Conservation (phyloP, 257 asterid genomes). For the Jacaranda copaia region DNA sequence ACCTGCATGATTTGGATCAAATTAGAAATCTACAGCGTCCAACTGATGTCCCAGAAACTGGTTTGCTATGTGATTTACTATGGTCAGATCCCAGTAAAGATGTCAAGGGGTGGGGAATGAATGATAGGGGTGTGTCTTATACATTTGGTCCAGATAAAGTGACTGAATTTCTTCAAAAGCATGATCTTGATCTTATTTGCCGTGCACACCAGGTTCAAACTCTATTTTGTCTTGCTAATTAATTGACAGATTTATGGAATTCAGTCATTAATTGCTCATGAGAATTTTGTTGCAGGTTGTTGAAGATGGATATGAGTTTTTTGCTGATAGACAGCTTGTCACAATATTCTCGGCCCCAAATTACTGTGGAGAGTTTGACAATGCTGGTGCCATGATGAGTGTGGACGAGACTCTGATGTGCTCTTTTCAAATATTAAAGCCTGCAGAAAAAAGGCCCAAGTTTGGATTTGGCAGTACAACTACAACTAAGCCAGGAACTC, state of each 20-base stretch:
- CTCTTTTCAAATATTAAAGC: slow-evolving; percentile 82
- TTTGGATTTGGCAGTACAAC: slow-evolving; percentile 67
- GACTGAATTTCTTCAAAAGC: slow-evolving; percentile 74
- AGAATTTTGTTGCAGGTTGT: slow-evolving; percentile 56
- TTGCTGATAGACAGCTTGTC: slow-evolving; percentile 79
- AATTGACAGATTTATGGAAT: neutral
- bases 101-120: slow-evolving; percentile 73
- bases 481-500: slow-evolving; percentile 56
- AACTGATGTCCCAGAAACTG: slow-evolving; percentile 71
- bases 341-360: slow-evolving; percentile 85
- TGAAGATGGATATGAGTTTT: slow-evolving; percentile 87
- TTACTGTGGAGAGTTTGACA: slow-evolving; percentile 83
- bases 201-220: slow-evolving; percentile 84
- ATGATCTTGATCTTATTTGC: slow-evolving; percentile 79
- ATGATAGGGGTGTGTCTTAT: slow-evolving; percentile 74
- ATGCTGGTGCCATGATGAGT: slow-evolving; percentile 91
- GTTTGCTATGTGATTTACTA: slow-evolving; percentile 70
- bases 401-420: slow-evolving; percentile 84
- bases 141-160: slow-evolving; percentile 77
- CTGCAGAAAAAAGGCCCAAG: slow-evolving; percentile 73
- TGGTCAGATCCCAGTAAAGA: slow-evolving; percentile 87
- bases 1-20: slow-evolving; percentile 64
- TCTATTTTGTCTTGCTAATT: neutral
- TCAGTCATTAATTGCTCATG: neutral
- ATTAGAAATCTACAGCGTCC: slow-evolving; percentile 71